Evolutionary conservation across 805 yeast species (phyloP).

Genomic region (Metschnikowia vanudenii): DNA sequence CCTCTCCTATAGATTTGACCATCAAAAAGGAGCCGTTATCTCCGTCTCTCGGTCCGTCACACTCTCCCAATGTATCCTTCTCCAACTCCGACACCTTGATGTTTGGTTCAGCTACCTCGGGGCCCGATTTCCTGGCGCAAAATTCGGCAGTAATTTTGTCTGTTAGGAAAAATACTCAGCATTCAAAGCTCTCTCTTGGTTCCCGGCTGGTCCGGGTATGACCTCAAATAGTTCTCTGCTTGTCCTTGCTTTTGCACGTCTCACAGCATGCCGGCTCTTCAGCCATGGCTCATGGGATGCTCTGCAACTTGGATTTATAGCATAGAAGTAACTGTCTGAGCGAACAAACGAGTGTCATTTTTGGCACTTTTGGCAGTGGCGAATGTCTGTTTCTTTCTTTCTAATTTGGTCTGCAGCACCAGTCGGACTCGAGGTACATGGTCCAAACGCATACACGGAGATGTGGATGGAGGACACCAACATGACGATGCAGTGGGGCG

Average conservation of each 20-base stretch:
- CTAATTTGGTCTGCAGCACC: constrained; percentile 40
- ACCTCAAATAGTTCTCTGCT: constrained; percentile 29
- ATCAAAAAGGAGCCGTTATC: constrained; percentile 21
- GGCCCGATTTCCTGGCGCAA: constrained; percentile 41
- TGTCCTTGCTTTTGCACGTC: constrained; percentile 17
- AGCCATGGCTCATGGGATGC: constrained; percentile 16
- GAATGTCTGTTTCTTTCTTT: neutral
- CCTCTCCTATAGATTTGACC: constrained; percentile 41
- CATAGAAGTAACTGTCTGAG: constrained; percentile 33
- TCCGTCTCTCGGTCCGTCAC: constrained; percentile 6
- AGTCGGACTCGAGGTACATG: constrained; percentile 33
- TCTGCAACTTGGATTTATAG: constrained; percentile 24
- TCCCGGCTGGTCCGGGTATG: constrained; percentile 10
- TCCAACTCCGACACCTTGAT: constrained; percentile 10
- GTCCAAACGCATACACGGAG: constrained; percentile 12
- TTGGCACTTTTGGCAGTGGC: no score
- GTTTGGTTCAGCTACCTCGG: constrained; percentile 19
- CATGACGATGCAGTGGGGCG: constrained; percentile 9
- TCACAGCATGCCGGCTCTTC: constrained; percentile 4
- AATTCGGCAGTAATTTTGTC: constrained; percentile 48
- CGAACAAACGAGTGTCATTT: no score
- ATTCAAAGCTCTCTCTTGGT: neutral
- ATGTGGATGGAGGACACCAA: constrained; percentile 10
- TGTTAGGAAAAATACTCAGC: constrained; percentile 10
- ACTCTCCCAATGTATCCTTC: constrained; percentile 3